Percentiles rank a stretch among this genome's conserved stretches.
These are phyloP conservation scores for Wolfiporia cocos DNA, from an alignment of 1,284 basidiomycete species.

Conservation along the genomic window DNA sequence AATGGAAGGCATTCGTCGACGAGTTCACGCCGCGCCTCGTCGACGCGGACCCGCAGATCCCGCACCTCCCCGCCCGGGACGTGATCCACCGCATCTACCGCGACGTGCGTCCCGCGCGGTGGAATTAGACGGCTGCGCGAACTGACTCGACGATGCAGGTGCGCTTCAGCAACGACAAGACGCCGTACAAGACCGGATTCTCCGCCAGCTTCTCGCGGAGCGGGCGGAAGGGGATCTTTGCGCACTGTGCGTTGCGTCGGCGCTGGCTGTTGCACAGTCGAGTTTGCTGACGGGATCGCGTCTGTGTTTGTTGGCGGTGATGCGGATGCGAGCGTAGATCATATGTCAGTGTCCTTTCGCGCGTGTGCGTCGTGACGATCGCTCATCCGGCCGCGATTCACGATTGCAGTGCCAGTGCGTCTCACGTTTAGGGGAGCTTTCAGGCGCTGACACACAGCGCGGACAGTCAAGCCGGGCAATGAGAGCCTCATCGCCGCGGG, in stretches of 20 bases:
- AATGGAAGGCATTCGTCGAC: constrained; percentile 83
- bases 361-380: too few relatives aligned
- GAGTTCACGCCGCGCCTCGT: constrained; percentile 59
- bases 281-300: too few relatives aligned
- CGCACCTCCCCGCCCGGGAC: constrained; percentile 81
- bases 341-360: constrained; percentile 31
- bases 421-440: too few relatives aligned
- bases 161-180: constrained; percentile 91
- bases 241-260: constrained; percentile 70
- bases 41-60: constrained; percentile 76
- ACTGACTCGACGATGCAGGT: constrained; percentile 37
- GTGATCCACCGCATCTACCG: constrained; percentile 82
- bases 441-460: too few relatives aligned
- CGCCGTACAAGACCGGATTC: constrained; percentile 83
- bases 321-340: too few relatives aligned
- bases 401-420: constrained; percentile 8
- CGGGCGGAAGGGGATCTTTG: constrained; percentile 76
- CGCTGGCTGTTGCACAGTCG: too few relatives aligned
- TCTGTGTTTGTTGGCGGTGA: too few relatives aligned
- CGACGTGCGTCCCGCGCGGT: constrained; percentile 45
- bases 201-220: constrained; percentile 76
- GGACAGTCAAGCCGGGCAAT: constrained; percentile 69
- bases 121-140: background rate
- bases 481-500: constrained; percentile 76
- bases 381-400: too few relatives aligned